Conservation (phyloP, 495 filamentous ascomycete genomes). For the Collariella sp. region DNA sequence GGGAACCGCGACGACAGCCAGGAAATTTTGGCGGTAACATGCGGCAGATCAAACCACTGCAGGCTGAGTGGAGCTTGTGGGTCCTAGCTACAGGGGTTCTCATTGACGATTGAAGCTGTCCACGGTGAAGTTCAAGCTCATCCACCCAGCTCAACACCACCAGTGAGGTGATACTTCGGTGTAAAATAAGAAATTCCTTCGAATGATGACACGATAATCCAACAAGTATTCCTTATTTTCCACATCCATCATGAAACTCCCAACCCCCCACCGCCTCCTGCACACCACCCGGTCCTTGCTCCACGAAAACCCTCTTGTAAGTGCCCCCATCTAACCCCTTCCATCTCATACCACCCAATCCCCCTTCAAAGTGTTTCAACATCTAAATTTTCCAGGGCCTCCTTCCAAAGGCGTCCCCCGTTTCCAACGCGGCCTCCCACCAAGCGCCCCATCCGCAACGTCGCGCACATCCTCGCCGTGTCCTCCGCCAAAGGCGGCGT, state of each 20-base stretch:
- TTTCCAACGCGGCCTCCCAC: conserved; percentile 74
- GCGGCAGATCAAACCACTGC: conserved; percentile 29
- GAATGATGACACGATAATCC: background rate
- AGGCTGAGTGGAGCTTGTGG: background rate
- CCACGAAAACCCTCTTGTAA: conserved; percentile 92
- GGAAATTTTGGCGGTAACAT: conserved; percentile 41
- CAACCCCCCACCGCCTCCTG: conserved; percentile 46
- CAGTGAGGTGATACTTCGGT: no score
- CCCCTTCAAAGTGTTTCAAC: no score
- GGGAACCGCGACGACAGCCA: background rate
- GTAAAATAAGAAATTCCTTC: background rate
- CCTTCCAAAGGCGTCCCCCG: conserved; percentile 62
- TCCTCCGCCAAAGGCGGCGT: conserved; percentile 96
- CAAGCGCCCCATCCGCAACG: conserved; percentile 67
- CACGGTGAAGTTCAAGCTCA: no score
- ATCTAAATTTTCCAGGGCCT: background rate
- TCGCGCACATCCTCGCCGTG: conserved; percentile 81
- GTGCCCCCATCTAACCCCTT: no score
- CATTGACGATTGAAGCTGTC: background rate
- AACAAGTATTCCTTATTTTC: background rate
- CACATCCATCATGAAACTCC: conserved; percentile 39
- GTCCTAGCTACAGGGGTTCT: background rate
- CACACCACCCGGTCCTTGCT: conserved; percentile 52
- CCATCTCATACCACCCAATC: no score
- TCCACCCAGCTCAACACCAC: no score